Percentiles rank a stretch among this genome's conserved stretches.
Evolutionary conservation across 257 asterid species (phyloP).

Genomic region (Thymus mandschuricus): DNA sequence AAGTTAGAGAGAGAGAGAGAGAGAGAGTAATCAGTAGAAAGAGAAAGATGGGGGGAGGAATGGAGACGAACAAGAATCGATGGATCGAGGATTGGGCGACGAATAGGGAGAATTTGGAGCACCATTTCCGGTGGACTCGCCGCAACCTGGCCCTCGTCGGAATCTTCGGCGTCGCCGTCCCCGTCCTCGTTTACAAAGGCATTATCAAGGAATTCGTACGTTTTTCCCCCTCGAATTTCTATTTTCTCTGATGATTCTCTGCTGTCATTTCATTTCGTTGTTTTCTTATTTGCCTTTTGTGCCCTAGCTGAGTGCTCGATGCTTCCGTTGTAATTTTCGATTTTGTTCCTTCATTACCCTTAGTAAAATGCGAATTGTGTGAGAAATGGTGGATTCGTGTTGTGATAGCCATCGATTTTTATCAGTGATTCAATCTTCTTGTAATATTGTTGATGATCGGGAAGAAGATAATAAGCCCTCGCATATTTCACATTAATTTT

Average conservation of each 20-base stretch:
- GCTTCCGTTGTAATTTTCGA: neutral
- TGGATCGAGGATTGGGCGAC: slow-evolving; percentile 87
- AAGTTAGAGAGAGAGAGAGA: slow-evolving; percentile 24
- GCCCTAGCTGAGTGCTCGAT: slow-evolving; percentile 27
- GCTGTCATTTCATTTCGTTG: neutral
- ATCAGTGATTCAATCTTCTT: neutral
- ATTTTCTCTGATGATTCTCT: neutral
- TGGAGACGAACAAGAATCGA: slow-evolving; percentile 82
- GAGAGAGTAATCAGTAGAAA: slow-evolving; percentile 17
- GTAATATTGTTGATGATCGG: neutral
- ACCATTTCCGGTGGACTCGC: slow-evolving; percentile 88
- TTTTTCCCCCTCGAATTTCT: neutral
- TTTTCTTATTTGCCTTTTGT: neutral
- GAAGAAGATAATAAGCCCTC: neutral
- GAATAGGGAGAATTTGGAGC: slow-evolving; percentile 86
- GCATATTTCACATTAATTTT: neutral
- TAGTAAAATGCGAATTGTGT: neutral
- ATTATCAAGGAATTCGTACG: slow-evolving; percentile 87
- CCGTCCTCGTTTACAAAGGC: slow-evolving; percentile 79
- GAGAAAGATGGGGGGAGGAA: slow-evolving; percentile 87
- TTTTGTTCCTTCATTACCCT: neutral
- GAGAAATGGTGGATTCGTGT: neutral
- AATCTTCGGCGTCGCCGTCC: slow-evolving; percentile 84
- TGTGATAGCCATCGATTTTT: neutral
- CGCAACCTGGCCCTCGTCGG: slow-evolving; percentile 87